These are phyloP conservation scores for Microglena sp. DNA, from an alignment of 139 green algal genomes.

Conservation along the genomic window DNA sequence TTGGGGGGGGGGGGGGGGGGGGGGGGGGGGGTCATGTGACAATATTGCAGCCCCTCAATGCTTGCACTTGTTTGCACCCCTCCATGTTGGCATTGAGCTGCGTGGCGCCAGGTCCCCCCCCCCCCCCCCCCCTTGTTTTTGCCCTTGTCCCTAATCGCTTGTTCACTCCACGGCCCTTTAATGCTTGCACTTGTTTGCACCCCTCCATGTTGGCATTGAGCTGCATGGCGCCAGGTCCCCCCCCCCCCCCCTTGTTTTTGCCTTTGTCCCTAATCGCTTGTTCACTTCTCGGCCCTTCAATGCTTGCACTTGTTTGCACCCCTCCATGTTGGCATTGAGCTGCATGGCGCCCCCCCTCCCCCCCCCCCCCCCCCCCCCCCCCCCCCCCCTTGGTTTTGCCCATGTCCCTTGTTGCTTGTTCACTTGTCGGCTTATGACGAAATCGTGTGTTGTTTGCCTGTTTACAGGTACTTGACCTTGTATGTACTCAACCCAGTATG, in stretches of 20 bases:
- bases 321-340: neutral
- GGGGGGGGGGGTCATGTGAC: neutral
- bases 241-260: neutral
- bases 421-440: neutral
- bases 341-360: too few relatives aligned
- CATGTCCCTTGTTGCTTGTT: neutral
- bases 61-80: neutral
- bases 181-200: neutral
- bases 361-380: too few relatives aligned
- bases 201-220: neutral
- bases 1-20: neutral
- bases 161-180: neutral
- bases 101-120: neutral
- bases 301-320: neutral
- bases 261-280: neutral
- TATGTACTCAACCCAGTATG: too few relatives aligned
- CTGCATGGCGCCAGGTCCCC: neutral
- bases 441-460: too few relatives aligned
- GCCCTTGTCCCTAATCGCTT: neutral
- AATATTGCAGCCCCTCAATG: neutral
- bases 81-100: neutral
- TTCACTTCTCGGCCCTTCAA: neutral
- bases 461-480: too few relatives aligned
- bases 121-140: neutral
- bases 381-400: neutral